Evolutionary conservation across 106 monocot genomes (phyloP), one percentile per base, ranked within the genome.

Genomic region (Acanthochlamys bracteata): DNA sequence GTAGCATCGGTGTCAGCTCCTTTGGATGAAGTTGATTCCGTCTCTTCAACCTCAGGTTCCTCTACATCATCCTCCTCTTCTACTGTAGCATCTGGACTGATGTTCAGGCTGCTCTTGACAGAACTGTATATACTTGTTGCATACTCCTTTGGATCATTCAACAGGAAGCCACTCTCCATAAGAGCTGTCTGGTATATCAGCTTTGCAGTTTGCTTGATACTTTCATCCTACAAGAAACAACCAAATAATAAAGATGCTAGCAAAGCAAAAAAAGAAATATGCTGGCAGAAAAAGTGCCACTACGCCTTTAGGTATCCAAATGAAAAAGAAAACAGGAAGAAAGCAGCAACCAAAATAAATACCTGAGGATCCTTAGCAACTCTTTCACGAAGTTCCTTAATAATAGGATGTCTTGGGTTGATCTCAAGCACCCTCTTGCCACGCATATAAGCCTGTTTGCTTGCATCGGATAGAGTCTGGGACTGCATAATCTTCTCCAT

Each of bases 401-500:
- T 88, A 67, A 98, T 88, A 19, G 92, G 96, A 61, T 98, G 96
- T 67, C 92, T 84, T 0, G 96, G 96, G 57, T 98, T 98, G 64
- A 98, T 88, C 83, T 98, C 96, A 7, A 98, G 88, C 20, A 92
- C 88, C 58, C 96, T 76, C 67, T 92, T 98, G 54, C 96, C 96
- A 0, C 83, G 82, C 96, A 98, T 98, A 64, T 92, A 92, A 0
- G 88, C 72, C 59, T 90, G 88, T 46, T 88, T 87, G 57, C 41
- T 85, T 13, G 87, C 62, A 59, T 92, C 96, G 2, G 88, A 85
- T 7, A 98, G 83, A 16, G 96, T 88, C 60, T 98, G 96, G 0
- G 91, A 73, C 73, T 88, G 91, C 96, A 98, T 98, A 56, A 98
- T 98, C 73, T 88, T 91, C 80, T 98, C 91, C 96, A 98, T 98